These are phyloP conservation scores for Solanum phureja DNA, from an alignment of 257 asterid genomes.

Conservation along the genomic window DNA sequence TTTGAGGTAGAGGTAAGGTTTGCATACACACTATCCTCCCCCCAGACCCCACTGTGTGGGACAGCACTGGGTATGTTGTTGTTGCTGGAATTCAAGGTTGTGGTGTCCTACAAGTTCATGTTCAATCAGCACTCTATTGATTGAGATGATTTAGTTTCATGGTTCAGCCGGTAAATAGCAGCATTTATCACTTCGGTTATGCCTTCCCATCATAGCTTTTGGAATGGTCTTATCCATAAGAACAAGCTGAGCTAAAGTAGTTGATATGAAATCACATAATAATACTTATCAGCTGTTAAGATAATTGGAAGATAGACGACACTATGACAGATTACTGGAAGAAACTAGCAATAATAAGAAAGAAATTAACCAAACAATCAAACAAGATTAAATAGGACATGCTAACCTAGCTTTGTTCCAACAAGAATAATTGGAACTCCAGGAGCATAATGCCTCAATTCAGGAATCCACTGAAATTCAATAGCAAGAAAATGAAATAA, in stretches of 20 bases:
- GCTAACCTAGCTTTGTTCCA: slow-evolving; percentile 89
- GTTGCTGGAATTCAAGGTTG: background rate
- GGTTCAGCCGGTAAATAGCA: background rate
- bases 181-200: background rate
- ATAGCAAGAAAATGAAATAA: slow-evolving; percentile 3
- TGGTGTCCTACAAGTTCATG: background rate
- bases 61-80: too few relatives aligned
- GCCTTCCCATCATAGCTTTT: background rate
- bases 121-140: background rate
- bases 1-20: background rate
- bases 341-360: background rate
- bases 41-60: too few relatives aligned
- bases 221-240: background rate
- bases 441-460: slow-evolving; percentile 86
- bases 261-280: background rate
- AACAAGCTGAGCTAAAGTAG: background rate
- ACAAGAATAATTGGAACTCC: slow-evolving; percentile 88
- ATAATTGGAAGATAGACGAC: background rate
- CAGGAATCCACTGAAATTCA: slow-evolving; percentile 84
- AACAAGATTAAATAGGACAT: slow-evolving; percentile 7
- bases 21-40: too few relatives aligned
- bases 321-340: background rate
- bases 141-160: background rate
- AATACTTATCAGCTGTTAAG: background rate
- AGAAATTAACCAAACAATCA: background rate